Evolutionary conservation across 495 filamentous ascomycete species (phyloP).

Genomic region (Aspergillus heteromorphus): DNA sequence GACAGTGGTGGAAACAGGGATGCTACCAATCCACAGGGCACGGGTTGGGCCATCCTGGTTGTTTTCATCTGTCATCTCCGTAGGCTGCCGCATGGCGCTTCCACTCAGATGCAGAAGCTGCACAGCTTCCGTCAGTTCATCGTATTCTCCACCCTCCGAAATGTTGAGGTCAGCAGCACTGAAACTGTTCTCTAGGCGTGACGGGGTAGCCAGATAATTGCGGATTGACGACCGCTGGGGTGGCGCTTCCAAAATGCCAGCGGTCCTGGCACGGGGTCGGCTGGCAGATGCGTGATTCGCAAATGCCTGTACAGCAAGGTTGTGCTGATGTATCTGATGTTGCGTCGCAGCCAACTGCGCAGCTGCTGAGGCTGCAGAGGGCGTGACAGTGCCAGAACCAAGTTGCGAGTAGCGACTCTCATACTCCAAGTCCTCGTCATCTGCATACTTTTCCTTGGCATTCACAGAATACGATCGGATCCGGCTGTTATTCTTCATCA

Average conservation of each 20-base stretch:
- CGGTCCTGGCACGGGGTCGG: slow-evolving; percentile 81
- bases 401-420: slow-evolving; percentile 47
- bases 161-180: slow-evolving; percentile 72
- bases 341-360: slow-evolving; percentile 75
- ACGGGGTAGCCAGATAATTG: slow-evolving; percentile 70
- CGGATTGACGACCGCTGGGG: slow-evolving; percentile 65
- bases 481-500: slow-evolving; percentile 74
- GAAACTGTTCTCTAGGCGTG: slow-evolving; percentile 78
- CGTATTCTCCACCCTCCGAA: slow-evolving; percentile 67
- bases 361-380: slow-evolving; percentile 62
- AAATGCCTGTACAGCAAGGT: slow-evolving; percentile 88
- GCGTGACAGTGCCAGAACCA: slow-evolving; percentile 67
- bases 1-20: slow-evolving; percentile 93
- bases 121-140: slow-evolving; percentile 67
- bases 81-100: slow-evolving; percentile 37
- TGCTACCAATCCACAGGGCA: slow-evolving; percentile 94
- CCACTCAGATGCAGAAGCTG: slow-evolving; percentile 70
- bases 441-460: slow-evolving; percentile 94
- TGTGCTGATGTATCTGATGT: slow-evolving; percentile 88
- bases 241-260: slow-evolving; percentile 84
- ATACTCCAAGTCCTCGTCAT: slow-evolving; percentile 85
- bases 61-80: slow-evolving; percentile 57
- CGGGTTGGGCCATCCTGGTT: slow-evolving; percentile 86
- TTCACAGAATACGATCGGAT: slow-evolving; percentile 98
- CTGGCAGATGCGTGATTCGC: slow-evolving; percentile 73